Evolutionary conservation across 345 rosid species (phyloP), one percentile per base, ranked within the genome.

Genomic region (Adansonia digitata): DNA sequence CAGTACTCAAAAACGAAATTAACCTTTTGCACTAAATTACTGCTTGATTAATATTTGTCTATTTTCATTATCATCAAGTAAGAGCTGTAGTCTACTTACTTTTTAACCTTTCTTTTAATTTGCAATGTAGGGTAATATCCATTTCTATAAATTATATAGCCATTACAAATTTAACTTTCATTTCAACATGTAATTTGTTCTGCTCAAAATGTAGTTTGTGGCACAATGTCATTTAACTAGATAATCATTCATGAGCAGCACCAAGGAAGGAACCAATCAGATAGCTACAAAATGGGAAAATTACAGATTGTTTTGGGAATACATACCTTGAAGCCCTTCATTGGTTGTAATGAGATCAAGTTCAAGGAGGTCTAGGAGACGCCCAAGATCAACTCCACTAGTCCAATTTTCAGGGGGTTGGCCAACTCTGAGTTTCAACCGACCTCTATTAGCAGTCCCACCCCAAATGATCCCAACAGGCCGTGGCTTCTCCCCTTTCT

Each of bases 401-500:
- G 91, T 91, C 97, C 93, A 91, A 75, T 91, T 91, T 82, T 89
- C 93, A 0, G 93, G 97, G 73, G 91, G 88, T 72, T 84, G 86
- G n/a, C 97, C 97, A 9, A 89, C 83, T 80, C 86, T 86, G 71
- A 91, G 84, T 76, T 91, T 91, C 69, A 91, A 79, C 20, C 93
- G 79, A 52, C 97, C 93, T 10, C 93, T 83, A 66, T 89, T 91
- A 66, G 97, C 97, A 11, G 97, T 91, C 52, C 93, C 96, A 17
- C 96, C 96, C 93, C 96, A 89, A 72, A 91, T 91, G 69, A 91
- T 91, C 43, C 97, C 97, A 43, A 89, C 88, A 6, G 97, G 92
- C 61, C 78, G 84, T 0, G 92, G 91, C 81, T 89, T 91, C 79
- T 80, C 93, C 9, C 85, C 79, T 3, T 78, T 77, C 8, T 77